Evolutionary conservation across 164 flowering plant genomes (phyloP), one percentile per base, ranked within the genome.

Genomic region (Vitis cinerea): DNA sequence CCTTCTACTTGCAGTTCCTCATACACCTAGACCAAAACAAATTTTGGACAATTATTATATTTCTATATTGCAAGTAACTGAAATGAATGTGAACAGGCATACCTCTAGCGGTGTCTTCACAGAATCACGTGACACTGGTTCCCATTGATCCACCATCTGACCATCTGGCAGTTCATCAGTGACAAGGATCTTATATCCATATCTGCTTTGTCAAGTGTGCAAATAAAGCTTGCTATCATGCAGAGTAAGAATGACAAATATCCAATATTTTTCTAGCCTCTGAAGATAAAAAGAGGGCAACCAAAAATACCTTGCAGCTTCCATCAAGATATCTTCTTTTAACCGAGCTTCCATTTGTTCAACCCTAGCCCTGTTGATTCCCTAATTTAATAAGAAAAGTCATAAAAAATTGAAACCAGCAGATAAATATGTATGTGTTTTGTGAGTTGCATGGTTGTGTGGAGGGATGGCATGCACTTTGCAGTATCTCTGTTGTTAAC

Each of bases 61-160:
- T 57, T 12, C 37, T 3, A 17, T 12, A 19, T 56, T 64, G 12
- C 30, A 55, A 1, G 55, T 8, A 27, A 57, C 17, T 37, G 16
- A 64, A 64, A 63, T 14, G 27, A 50, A 11, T 62, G 50, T 50
- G 27, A 69, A 69, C 1, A 59, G 44, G 13, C 54, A 66, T 81
- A 92, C 98, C 93, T 94, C 92, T 61, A 94, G 75, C 9, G 97
- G 97, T 50, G 98, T 89, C 83, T 87, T 92, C 62, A 94, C 86
- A 66, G 92, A 94, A 77, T 87, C 91, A 64, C 63, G 66, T 44
- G 89, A 84, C 59, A 94, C 97, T 44, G 90, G 87, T 83, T 94
- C 98, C 98, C 98, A 94, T 74, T 94, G 98, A 82, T 94, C 98
- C 77, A 94, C 98, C 98, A 94, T 94, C 77, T 94, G 97, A 75